A percentile compares a stretch with the other conserved stretches of the same genome.
Evolutionary conservation across 768 basidiomycete species (phyloP).

Genomic region (Mycena capillaripes): DNA sequence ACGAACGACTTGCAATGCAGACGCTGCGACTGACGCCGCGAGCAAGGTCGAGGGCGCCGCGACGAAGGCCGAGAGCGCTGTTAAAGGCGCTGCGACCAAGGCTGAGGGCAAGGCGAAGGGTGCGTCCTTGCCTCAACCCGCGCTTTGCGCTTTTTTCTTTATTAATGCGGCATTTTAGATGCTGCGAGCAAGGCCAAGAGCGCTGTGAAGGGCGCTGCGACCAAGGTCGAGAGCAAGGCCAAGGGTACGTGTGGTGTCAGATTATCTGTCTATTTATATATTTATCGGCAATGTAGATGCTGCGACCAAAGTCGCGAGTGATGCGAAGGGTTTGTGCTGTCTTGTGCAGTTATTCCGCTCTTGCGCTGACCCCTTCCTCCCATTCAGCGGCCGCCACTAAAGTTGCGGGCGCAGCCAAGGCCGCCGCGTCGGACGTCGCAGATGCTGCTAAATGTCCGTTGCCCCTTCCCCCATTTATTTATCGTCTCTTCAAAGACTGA

Average conservation of each 20-base stretch:
- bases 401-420: constrained; percentile 13
- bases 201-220: constrained; percentile 20
- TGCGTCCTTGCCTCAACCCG: too few species aligned
- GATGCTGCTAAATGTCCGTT: not conserved
- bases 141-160: not conserved
- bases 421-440: not conserved
- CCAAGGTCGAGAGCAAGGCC: constrained; percentile 4
- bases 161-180: not conserved
- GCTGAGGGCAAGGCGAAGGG: not conserved
- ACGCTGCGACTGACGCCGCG: not conserved
- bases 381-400: constrained; percentile 11
- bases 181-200: not conserved
- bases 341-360: not conserved
- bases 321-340: not conserved
- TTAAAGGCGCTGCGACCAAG: not conserved
- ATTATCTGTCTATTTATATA: too few species aligned
- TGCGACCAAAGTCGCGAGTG: constrained; percentile 1
- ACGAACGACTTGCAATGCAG: too few species aligned
- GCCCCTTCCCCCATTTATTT: not conserved
- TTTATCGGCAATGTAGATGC: not conserved
- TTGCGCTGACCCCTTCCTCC: not conserved
- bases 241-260: not conserved
- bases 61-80: not conserved
- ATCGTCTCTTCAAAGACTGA: too few species aligned
- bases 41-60: not conserved